A percentile compares a stretch with the other conserved stretches of the same genome.
Evolutionary conservation across 371 early-diverging fungal genomes (phyloP).

Genomic region (Mucor mucedo): DNA sequence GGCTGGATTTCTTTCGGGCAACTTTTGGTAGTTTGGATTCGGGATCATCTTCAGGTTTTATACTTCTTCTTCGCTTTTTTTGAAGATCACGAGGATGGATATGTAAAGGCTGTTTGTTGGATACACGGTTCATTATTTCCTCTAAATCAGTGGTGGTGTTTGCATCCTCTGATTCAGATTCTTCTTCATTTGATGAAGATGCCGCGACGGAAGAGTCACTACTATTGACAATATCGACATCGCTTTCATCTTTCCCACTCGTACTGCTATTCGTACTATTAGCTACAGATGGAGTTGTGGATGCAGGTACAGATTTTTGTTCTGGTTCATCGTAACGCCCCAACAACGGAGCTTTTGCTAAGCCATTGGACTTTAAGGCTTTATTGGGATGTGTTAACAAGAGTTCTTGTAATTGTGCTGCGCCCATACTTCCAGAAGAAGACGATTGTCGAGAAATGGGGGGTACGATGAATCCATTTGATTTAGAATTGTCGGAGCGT

Average conservation of each 20-base stretch:
- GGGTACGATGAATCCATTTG: slow-evolving; percentile 23
- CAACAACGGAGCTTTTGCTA: slow-evolving; percentile 9
- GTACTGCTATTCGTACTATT: neutral
- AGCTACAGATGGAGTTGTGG: neutral
- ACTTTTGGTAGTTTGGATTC: slow-evolving; percentile 3
- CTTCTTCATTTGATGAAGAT: slow-evolving; percentile 15
- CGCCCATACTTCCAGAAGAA: slow-evolving; percentile 21
- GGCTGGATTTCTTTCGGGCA: slow-evolving; percentile 10
- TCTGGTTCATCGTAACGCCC: slow-evolving; percentile 10
- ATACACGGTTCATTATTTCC: slow-evolving; percentile 44
- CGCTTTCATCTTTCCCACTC: slow-evolving; percentile 25
- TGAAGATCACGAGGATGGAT: slow-evolving; percentile 31
- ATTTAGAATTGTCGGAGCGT: slow-evolving; percentile 11
- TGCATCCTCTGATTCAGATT: slow-evolving; percentile 5
- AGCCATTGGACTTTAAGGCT: slow-evolving; percentile 35
- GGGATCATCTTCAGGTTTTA: slow-evolving; percentile 6
- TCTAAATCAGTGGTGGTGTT: slow-evolving; percentile 27
- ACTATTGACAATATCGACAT: slow-evolving; percentile 36
- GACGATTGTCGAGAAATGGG: slow-evolving; percentile 32
- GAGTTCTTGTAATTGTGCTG: slow-evolving; percentile 44
- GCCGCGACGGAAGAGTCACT: slow-evolving; percentile 20
- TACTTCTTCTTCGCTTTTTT: slow-evolving; percentile 24
- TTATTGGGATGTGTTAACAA: slow-evolving; percentile 39
- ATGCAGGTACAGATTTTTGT: neutral
- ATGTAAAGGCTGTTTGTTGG: slow-evolving; percentile 19